Evolutionary conservation across 805 yeast species (phyloP), one percentile per base, ranked within the genome.

Genomic region (Pichia ethanolica): DNA sequence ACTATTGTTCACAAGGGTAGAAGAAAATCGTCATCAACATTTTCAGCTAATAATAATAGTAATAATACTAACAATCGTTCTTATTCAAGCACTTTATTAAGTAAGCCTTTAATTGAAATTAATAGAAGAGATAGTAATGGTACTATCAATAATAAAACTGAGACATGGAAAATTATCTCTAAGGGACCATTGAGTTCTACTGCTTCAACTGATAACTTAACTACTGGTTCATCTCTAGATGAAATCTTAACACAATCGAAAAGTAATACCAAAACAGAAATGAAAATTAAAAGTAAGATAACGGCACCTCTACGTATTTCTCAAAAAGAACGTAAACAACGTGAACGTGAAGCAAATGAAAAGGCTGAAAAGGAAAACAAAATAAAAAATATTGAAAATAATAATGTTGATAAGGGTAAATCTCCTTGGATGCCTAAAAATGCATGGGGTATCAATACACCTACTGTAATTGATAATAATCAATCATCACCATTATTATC

Each of bases 1-100:
- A 63, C 63, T 36, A 59, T 65, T 9, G 74, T 69, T 10, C 49
- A 56, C 20, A 67, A 56, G 28, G 61, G 63, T 39, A 62, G 70
- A 51, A 56, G 60, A 32, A 59, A 67, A 3, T 62, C 71, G 2
- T 42, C 52, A 25, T 25, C 39, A 26, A 28, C 27, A 25, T 7
- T 39, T 10, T 5, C 45, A 33, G 20, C 20, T 20, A 20, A 20
- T 20, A 20, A 20, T 20, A 20, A 20, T 20, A 20, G 20, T 9
- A 30, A 9, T 30, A 30, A 9, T 30, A 9, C 3, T 7, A 30
- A 30, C 7, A 25, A 20, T 39, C 28, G 45, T 5, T 35, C 45
- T 7, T 43, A 43, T 34, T 43, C 45, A 9, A 43, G n/a, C 11
- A 26, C 45, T 11, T 43, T 35, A 12, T 13, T 34, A 11, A 39